phyloP scores from a whole-genome alignment of 306 rosid species.

The Myrica gale region DNA sequence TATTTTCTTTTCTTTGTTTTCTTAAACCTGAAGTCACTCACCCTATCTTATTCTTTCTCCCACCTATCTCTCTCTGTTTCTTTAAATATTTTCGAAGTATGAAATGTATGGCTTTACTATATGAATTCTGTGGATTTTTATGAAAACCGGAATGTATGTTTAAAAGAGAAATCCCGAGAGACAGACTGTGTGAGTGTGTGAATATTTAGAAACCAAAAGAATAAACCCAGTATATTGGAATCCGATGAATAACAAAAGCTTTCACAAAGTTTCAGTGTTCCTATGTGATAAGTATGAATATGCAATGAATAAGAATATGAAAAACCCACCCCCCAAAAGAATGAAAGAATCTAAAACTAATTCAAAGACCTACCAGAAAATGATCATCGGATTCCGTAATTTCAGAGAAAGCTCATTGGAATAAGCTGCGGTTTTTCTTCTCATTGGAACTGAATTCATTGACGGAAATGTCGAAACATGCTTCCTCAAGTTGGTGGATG shows the following conservation, averaged over 20 bases:
- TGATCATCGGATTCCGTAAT: conserved; percentile 97
- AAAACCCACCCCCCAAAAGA: conserved; percentile 53
- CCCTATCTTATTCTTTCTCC: conserved; percentile 38
- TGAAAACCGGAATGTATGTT: conserved; percentile 23
- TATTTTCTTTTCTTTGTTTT: conserved; percentile 26
- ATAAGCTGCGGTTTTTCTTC: conserved; percentile 35
- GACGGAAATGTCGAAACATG: conserved; percentile 56
- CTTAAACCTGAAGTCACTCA: conserved; percentile 39
- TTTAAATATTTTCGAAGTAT: conserved; percentile 25
- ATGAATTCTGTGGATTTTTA: conserved; percentile 12
- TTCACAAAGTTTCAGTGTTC: conserved; percentile 52
- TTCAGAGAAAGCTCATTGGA: conserved; percentile 61
- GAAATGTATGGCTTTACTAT: conserved; percentile 10
- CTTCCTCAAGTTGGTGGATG: conserved; percentile 50
- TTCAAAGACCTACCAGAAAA: conserved; percentile 48
- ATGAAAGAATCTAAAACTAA: conserved; percentile 67
- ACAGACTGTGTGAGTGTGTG: conserved; percentile 56
- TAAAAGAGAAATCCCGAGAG: conserved; percentile 41
- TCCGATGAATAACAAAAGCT: conserved; percentile 77
- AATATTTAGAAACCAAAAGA: conserved; percentile 17
- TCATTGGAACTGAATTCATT: conserved; percentile 23
- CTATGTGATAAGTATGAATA: conserved; percentile 46
- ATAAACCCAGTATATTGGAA: conserved; percentile 45
- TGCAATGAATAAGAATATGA: conserved; percentile 45
- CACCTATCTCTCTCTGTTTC: conserved; percentile 38